Evolutionary conservation across 2,329 filamentous ascomycete genomes (phyloP).

Genomic region (Alternaria incomplexa): DNA sequence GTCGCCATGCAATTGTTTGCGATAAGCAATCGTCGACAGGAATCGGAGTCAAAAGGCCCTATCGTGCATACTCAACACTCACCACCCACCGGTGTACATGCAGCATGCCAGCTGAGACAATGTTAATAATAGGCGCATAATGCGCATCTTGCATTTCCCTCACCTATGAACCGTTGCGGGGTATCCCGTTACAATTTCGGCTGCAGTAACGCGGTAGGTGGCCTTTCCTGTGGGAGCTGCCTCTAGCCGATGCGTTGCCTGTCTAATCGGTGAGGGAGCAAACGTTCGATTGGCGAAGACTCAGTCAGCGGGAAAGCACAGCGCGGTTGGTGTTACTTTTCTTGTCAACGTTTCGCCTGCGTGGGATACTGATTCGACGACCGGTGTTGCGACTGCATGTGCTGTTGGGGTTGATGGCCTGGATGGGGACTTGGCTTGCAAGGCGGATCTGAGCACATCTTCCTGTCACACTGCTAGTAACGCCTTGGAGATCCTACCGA

Average conservation of each 20-base stretch:
- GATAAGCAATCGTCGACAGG: conserved; percentile 1
- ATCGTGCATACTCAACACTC: not conserved
- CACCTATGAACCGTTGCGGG: conserved; percentile 1
- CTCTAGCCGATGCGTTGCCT: conserved; percentile 21
- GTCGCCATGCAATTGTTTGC: not conserved
- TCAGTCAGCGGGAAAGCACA: not conserved
- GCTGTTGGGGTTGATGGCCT: not conserved
- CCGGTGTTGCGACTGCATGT: conserved; percentile 3
- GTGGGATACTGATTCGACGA: conserved; percentile 9
- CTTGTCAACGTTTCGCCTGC: not conserved
- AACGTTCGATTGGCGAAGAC: conserved; percentile 14
- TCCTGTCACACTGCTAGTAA: not conserved
- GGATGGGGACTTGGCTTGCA: not conserved
- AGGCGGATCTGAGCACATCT: not conserved
- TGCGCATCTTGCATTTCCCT: not conserved
- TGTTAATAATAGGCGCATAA: conserved; percentile 1
- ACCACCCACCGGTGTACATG: not conserved
- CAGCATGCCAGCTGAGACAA: conserved; percentile 7
- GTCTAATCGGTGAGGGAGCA: conserved; percentile 13
- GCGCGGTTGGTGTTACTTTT: conserved; percentile 9
- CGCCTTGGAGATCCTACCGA: not conserved
- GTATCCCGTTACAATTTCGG: conserved; percentile 5
- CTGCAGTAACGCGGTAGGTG: not conserved
- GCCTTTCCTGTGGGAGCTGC: conserved; percentile 18
- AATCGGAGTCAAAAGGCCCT: not conserved